Percentiles rank a stretch among this genome's conserved stretches.
These are phyloP conservation scores for Jatropha multifida DNA, from an alignment of 441 rosid species.

Conservation along the genomic window DNA sequence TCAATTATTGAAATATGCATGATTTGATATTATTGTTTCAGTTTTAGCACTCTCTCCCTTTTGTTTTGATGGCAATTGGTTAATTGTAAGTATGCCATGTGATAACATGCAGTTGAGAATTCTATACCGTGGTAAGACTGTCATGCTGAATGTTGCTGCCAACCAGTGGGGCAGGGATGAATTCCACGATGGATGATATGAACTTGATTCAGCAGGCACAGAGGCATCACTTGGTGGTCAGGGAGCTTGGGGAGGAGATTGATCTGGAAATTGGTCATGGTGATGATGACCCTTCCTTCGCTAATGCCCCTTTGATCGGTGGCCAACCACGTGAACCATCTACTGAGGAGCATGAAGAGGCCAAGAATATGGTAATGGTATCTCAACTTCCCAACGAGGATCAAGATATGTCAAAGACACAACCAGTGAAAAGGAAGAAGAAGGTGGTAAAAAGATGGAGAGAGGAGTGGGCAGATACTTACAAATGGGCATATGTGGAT, in stretches of 20 bases:
- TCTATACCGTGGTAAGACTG: constrained; percentile 37
- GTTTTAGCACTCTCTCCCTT: background rate
- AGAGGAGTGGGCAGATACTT: constrained; percentile 99
- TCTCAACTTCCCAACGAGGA: constrained; percentile 69
- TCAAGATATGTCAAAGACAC: constrained; percentile 68
- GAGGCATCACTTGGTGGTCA: constrained; percentile 91
- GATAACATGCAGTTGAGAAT: constrained; percentile 36
- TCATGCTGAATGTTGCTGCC: constrained; percentile 97
- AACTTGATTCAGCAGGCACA: constrained; percentile 96
- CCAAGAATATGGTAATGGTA: constrained; percentile 72
- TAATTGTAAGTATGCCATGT: constrained; percentile 20
- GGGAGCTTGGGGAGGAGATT: constrained; percentile 95
- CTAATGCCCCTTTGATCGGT: constrained; percentile 66
- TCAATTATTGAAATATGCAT: background rate
- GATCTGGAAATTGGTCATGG: constrained; percentile 98
- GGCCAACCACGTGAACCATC: constrained; percentile 73
- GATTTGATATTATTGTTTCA: background rate
- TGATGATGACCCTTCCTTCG: constrained; percentile 85
- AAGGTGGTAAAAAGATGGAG: constrained; percentile 99
- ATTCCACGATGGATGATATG: constrained; percentile 95
- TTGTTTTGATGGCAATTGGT: constrained; percentile 15
- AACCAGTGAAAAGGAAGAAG: constrained; percentile 83
- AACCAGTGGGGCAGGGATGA: constrained; percentile 76
- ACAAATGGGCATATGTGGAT: constrained; percentile 99
- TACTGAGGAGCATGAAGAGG: constrained; percentile 77